A percentile compares a stretch with the other conserved stretches of the same genome.
Evolutionary conservation across 768 basidiomycete species (phyloP).

Genomic region (Tephrocybe sp.): DNA sequence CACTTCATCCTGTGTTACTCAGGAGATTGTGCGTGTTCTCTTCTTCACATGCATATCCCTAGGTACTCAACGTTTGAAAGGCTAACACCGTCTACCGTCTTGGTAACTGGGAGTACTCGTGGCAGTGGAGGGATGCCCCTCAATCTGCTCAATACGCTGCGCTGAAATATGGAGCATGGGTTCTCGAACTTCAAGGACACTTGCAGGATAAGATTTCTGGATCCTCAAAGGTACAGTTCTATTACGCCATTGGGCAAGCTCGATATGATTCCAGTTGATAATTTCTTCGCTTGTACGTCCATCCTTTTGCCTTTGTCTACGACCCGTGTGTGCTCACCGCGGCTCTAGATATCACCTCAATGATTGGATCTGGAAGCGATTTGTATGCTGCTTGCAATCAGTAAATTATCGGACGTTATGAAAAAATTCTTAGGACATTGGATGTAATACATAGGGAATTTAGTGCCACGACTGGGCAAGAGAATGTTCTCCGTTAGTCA

Average conservation of each 20-base stretch:
- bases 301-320: background rate
- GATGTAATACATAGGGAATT: too few species aligned
- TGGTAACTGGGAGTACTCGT: conserved; percentile 63
- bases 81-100: conserved; percentile 52
- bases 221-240: conserved; percentile 28
- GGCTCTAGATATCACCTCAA: conserved; percentile 36
- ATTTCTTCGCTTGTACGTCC: conserved; percentile 41
- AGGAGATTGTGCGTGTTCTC: conserved; percentile 31
- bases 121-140: conserved; percentile 44
- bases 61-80: conserved; percentile 16
- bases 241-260: conserved; percentile 41
- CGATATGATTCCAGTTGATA: conserved; percentile 41
- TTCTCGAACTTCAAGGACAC: conserved; percentile 42
- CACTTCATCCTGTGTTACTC: conserved; percentile 40
- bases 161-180: conserved; percentile 45
- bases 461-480: too few species aligned
- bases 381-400: conserved; percentile 30
- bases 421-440: background rate
- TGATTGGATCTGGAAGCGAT: conserved; percentile 32
- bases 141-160: conserved; percentile 41
- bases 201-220: conserved; percentile 36
- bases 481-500: too few species aligned
- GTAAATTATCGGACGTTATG: background rate
- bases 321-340: background rate
- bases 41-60: background rate